Percentiles rank a stretch among this genome's conserved stretches.
Conservation (phyloP, 495 filamentous ascomycete genomes). For the Oleoguttula mirabilis region DNA sequence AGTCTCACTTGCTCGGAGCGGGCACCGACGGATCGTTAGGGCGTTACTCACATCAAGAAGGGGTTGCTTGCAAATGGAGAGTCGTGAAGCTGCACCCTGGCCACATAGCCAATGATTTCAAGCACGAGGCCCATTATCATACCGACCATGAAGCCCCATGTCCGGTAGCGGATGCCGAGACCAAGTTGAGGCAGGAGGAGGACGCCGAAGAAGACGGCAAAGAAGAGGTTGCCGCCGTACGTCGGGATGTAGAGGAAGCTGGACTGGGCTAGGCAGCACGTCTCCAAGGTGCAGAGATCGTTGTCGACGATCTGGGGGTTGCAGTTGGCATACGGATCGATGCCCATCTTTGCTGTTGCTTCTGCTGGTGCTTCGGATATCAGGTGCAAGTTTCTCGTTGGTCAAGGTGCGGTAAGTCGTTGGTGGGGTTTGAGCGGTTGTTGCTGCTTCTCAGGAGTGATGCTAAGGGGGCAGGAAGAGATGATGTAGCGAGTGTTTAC, state of each 20-base stretch:
- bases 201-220: constrained; percentile 30
- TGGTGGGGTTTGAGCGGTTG: too few species aligned
- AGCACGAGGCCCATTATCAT: constrained; percentile 29
- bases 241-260: constrained; percentile 29
- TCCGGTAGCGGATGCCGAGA: constrained; percentile 32
- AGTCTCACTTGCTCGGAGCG: too few species aligned
- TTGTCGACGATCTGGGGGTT: neutral
- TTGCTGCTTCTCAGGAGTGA: too few species aligned
- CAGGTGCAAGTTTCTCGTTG: too few species aligned
- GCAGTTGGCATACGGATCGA: constrained; percentile 14
- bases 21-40: too few species aligned
- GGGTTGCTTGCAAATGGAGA: constrained; percentile 29
- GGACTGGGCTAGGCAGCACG: constrained; percentile 15
- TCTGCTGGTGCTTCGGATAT: too few species aligned
- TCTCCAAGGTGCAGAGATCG: constrained; percentile 15
- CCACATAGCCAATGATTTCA: constrained; percentile 36
- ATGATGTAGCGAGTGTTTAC: too few species aligned
- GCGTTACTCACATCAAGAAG: constrained; percentile 25
- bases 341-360: too few species aligned
- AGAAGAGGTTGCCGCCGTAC: constrained; percentile 30
- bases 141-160: constrained; percentile 33
- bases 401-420: too few species aligned
- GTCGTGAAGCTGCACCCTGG: constrained; percentile 28
- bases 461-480: too few species aligned
- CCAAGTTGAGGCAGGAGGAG: constrained; percentile 26